Evolutionary conservation across 2,329 filamentous ascomycete genomes (phyloP).

Genomic region (Trichoderma sp.): DNA sequence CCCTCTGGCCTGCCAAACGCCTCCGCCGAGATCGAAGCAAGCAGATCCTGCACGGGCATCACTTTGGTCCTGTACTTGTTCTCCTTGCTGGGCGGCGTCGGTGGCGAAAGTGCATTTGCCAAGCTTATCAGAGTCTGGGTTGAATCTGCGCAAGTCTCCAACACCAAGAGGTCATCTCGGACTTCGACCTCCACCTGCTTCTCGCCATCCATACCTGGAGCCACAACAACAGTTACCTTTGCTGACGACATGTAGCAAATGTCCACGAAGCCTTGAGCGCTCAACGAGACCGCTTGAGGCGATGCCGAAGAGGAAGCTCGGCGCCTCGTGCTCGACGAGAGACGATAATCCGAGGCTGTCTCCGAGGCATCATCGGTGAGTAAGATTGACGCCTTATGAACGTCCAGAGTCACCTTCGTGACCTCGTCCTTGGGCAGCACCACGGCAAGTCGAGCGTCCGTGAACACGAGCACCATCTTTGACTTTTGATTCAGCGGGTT

Average conservation of each 20-base stretch:
- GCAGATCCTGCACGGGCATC: constrained; percentile 81
- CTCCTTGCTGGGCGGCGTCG: constrained; percentile 77
- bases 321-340: constrained; percentile 31
- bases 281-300: constrained; percentile 58
- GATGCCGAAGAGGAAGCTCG: constrained; percentile 45
- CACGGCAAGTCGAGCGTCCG: constrained; percentile 73
- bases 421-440: constrained; percentile 66
- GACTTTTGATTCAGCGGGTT: constrained; percentile 77
- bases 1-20: constrained; percentile 68
- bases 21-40: constrained; percentile 87
- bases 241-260: constrained; percentile 87
- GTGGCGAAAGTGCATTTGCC: constrained; percentile 78
- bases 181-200: constrained; percentile 78
- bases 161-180: constrained; percentile 79
- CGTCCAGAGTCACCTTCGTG: constrained; percentile 64
- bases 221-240: constrained; percentile 65
- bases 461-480: constrained; percentile 77
- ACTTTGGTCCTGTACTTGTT: constrained; percentile 86
- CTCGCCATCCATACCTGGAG: constrained; percentile 55
- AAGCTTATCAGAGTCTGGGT: constrained; percentile 87
- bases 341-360: constrained; percentile 29
- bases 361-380: constrained; percentile 72
- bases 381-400: constrained; percentile 81
- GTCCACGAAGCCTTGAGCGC: constrained; percentile 75
- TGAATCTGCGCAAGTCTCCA: constrained; percentile 96